Evolutionary conservation across 2,329 filamentous ascomycete species (phyloP), one percentile per base, ranked within the genome.

Genomic region (Paecilomyces niveus): DNA sequence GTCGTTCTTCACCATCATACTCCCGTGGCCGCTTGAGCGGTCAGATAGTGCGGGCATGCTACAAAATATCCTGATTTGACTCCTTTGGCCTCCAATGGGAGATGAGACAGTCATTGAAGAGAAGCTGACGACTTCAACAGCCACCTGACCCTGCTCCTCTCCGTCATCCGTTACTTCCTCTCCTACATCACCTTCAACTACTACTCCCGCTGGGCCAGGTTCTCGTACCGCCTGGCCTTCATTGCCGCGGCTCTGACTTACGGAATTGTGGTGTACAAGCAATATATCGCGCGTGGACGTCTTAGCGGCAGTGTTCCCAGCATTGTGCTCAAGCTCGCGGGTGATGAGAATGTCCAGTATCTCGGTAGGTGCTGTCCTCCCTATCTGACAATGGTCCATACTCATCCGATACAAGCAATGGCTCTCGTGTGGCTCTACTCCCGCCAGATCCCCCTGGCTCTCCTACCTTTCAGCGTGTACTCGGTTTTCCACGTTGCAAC

Each of bases 191-290:
- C 89, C 70, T 89, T 97, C 82, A 95, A 96, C 82, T 92, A 86
- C 75, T 89, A 89, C 73, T 87, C 86, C 59, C 78, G 84, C 72
- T 85, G 86, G 81, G 92, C 93, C 54, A 82, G 85, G 65, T 87
- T 94, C 75, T 89, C 89, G 58, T 99, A 99, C 80, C 92, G 94
- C 69, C 85, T 88, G 57, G 90, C 92, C 59, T 99, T 99, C 74
- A 66, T 97, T 67, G 88, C 92, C 2, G 94, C 94, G 5, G 91
- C 92, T 54, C 85, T 86, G 54, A 97, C 94, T 10, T 99, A 99
- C 76, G 93, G 94, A 65, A 97, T 99, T 65, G 94, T 99, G 54
- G 93, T 99, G 62, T 97, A 96, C 83, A 99, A 99, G 85, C 92
- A 91, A 59, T 90, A 92, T 81, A 87, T 92, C 65, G 90, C 92